Evolutionary conservation across 1,284 basidiomycete species (phyloP).

Genomic region (Ustilago vetiveriae): DNA sequence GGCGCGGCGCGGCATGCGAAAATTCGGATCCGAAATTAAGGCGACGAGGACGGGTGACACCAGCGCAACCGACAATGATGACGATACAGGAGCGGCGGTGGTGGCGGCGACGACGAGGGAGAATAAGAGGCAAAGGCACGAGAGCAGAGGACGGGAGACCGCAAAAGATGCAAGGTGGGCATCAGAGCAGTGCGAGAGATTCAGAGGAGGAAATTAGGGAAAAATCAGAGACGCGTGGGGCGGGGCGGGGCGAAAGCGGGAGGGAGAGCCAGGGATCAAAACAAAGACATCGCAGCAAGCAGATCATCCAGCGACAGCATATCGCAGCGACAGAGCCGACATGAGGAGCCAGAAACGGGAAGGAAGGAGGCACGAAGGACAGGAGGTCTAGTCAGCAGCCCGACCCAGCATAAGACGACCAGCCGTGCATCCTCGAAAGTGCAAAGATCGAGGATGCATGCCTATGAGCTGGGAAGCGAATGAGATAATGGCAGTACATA

Average conservation of each 20-base stretch:
- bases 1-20: conserved; percentile 6
- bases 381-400: conserved; percentile 17
- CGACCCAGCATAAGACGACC: conserved; percentile 1
- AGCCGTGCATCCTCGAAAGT: too few species aligned
- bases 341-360: not conserved
- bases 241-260: conserved; percentile 13
- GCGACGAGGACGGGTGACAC: conserved; percentile 10
- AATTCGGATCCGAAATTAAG: conserved; percentile 32
- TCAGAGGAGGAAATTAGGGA: conserved; percentile 15
- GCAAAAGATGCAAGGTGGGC: too few species aligned
- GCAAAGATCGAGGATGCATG: not conserved
- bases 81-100: conserved; percentile 18
- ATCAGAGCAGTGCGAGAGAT: conserved; percentile 45
- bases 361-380: not conserved
- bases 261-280: conserved; percentile 8
- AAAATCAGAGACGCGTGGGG: conserved; percentile 29
- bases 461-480: too few species aligned
- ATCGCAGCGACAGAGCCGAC: not conserved
- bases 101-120: conserved; percentile 7
- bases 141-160: conserved; percentile 46
- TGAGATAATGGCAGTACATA: conserved; percentile 30
- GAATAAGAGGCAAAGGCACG: conserved; percentile 12
- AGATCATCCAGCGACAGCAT: conserved; percentile 3
- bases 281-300: conserved; percentile 12
- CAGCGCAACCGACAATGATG: conserved; percentile 15